phyloP scores from a whole-genome alignment of 805 yeast species.

The Kazachstania martiniae region DNA sequence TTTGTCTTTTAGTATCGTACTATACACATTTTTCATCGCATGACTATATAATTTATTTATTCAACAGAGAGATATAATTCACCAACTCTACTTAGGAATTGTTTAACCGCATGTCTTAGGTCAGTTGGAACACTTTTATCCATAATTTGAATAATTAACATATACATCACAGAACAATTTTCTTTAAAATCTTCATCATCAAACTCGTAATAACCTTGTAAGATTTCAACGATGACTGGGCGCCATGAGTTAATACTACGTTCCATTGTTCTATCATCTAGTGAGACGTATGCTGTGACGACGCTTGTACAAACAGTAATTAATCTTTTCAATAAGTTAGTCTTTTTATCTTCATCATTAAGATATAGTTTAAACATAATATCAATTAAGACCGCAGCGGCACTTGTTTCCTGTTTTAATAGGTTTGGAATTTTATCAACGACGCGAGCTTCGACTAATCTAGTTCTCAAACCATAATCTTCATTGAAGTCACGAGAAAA shows the following conservation, averaged over 20 bases:
- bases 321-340: constrained; percentile 32
- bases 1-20: background rate
- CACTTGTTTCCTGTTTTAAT: constrained; percentile 80
- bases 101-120: constrained; percentile 48
- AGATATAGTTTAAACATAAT: constrained; percentile 66
- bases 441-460: constrained; percentile 84
- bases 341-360: constrained; percentile 37
- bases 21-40: background rate
- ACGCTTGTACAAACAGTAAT: constrained; percentile 65
- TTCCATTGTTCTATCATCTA: constrained; percentile 67
- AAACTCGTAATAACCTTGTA: constrained; percentile 71
- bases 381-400: constrained; percentile 78
- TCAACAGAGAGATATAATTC: constrained; percentile 28
- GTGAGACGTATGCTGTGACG: constrained; percentile 53
- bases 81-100: constrained; percentile 48
- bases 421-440: constrained; percentile 88
- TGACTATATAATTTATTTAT: too few species aligned
- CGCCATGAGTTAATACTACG: constrained; percentile 79
- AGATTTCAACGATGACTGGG: constrained; percentile 83
- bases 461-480: constrained; percentile 76
- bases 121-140: constrained; percentile 53
- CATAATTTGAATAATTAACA: constrained; percentile 45
- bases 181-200: constrained; percentile 58
- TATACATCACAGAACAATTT: constrained; percentile 51
- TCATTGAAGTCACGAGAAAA: constrained; percentile 85